Evolutionary conservation across 306 rosid species (phyloP), one percentile per base, ranked within the genome.

Genomic region (Arachis stenosperma): DNA sequence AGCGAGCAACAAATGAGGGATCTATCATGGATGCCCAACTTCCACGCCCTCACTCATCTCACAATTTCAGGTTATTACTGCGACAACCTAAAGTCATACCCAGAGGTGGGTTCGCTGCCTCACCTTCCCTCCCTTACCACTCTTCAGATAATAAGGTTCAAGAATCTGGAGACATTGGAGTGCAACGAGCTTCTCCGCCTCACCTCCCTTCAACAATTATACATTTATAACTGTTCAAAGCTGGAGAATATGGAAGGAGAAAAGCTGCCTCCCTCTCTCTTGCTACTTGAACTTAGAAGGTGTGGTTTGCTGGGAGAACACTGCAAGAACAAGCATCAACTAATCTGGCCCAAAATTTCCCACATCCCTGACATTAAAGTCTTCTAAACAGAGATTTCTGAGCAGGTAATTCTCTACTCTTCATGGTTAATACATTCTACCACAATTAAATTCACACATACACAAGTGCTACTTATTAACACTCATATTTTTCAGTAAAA

Each of bases 211-310:
- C 15, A 63, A 30, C 0, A 0, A 4, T 7, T 78, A 14, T 0
- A 0, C 1, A 70, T 55, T 65, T 0, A 0, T 1, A 0, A 0
- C 0, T 71, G 63, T 40, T 5, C 13, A 0, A 71, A 48, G 5
- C 41, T 78, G 9, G 1, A 65, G 11, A 22, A n/a, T 40, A 15
- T 64, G 29, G 39, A 6, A 2, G 66, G 70, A 42, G 71, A 77
- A 29, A 48, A 56, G 27, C 12, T 62, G 30, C 61, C 76, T 2
- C 1, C 68, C 65, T 70, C 78, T 12, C 42, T 63, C 8, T 7
- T 13, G 13, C 1, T 22, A 9, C 55, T 74, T 4, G 0, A 2
- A 4, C 40, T 73, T 8, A 0, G 0, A 2, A 0, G 0, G 0
- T 0, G 42, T 52, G 15, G 29, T 8, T 57, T 54, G 63, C 10